A percentile compares a stretch with the other conserved stretches of the same genome.
Conservation (phyloP, 2,329 filamentous ascomycete genomes). For the Teratosphaeria zuluensis region DNA sequence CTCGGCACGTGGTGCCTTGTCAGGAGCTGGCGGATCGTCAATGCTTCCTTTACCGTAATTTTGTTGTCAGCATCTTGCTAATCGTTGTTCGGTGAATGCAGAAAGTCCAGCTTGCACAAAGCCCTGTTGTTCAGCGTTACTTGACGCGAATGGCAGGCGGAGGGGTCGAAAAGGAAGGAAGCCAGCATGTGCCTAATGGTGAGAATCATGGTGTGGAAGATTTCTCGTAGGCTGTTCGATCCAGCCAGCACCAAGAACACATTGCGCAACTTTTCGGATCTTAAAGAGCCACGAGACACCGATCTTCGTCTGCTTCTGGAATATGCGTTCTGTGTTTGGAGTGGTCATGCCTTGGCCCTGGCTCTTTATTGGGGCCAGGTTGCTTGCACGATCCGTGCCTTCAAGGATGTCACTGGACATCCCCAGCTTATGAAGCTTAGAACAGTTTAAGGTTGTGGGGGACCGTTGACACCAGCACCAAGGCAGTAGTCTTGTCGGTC, state of each 20-base stretch:
- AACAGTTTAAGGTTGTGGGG: background rate
- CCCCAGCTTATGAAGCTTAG: background rate
- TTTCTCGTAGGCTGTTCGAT: background rate
- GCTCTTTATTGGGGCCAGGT: too few species aligned
- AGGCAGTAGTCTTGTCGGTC: background rate
- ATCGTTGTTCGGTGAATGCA: constrained; percentile 4
- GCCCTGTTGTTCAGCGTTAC: constrained; percentile 21
- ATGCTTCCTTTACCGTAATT: background rate
- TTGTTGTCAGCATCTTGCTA: background rate
- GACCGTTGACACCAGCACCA: background rate
- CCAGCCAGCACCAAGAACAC: background rate
- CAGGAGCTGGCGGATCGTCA: background rate
- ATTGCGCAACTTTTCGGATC: background rate
- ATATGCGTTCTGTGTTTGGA: background rate
- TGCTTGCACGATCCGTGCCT: too few species aligned
- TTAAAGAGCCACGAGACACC: background rate
- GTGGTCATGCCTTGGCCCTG: background rate
- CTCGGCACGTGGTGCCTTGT: background rate
- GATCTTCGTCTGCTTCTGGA: background rate
- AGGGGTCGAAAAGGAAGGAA: background rate
- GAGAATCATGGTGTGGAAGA: background rate
- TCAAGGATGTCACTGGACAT: background rate
- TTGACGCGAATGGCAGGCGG: constrained; percentile 13
- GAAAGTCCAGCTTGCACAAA: constrained; percentile 24
- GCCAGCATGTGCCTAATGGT: background rate